These are phyloP conservation scores for Pythium phragmitis DNA, from an alignment of 352 stramenopile species.

Conservation along the genomic window DNA sequence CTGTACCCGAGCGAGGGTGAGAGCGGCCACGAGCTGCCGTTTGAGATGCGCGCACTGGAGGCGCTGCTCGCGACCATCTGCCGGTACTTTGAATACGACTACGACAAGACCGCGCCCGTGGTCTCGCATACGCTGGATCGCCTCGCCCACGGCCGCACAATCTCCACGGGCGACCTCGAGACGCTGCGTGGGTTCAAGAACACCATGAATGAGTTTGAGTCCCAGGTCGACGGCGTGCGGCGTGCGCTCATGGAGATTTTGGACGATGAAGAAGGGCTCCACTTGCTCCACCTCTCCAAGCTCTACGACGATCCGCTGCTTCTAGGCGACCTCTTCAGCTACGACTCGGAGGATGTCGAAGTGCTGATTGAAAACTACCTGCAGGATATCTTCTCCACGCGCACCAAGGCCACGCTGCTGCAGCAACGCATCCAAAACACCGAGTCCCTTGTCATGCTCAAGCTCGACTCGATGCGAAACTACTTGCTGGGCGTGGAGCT, in stretches of 20 bases:
- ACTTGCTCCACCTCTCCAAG: constrained; percentile 65
- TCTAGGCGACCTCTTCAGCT: constrained; percentile 51
- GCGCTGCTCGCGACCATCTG: constrained; percentile 54
- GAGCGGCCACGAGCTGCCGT: constrained; percentile 5
- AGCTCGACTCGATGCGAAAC: constrained; percentile 79
- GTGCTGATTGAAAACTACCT: constrained; percentile 75
- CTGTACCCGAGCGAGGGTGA: constrained; percentile 8
- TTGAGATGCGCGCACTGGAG: constrained; percentile 30
- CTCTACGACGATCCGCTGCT: constrained; percentile 54
- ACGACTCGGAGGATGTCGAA: constrained; percentile 74
- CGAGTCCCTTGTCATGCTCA: constrained; percentile 75
- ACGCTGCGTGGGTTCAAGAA: constrained; percentile 73
- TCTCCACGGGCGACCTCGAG: constrained; percentile 53
- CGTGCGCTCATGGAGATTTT: constrained; percentile 64
- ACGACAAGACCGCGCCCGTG: constrained; percentile 42
- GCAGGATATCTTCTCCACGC: constrained; percentile 78
- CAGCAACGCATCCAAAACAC: constrained; percentile 76
- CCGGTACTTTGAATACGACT: constrained; percentile 56
- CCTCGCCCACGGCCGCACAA: constrained; percentile 41
- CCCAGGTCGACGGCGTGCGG: constrained; percentile 59
- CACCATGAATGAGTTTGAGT: constrained; percentile 72
- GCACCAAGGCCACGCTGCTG: constrained; percentile 65
- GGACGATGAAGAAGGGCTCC: constrained; percentile 70
- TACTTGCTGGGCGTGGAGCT: constrained; percentile 72
- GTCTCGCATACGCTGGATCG: constrained; percentile 48